Percentiles rank a stretch among this genome's conserved stretches.
These are phyloP conservation scores for Solanum megistacrolobum DNA, from an alignment of 257 asterid genomes.

Conservation along the genomic window DNA sequence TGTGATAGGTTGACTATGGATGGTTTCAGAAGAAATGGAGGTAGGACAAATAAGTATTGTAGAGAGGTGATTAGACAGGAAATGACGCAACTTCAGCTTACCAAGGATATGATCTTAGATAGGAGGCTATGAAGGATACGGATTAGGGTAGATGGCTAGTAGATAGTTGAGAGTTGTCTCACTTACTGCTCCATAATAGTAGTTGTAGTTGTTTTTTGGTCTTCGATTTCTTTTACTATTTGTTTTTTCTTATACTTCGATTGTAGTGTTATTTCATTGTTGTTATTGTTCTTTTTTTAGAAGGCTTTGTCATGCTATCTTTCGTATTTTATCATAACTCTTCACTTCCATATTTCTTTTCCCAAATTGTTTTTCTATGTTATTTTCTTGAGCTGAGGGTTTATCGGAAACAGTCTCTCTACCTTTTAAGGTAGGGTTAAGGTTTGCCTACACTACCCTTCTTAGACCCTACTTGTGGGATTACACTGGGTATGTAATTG, in stretches of 20 bases:
- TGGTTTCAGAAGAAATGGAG: neutral
- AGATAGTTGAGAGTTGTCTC: neutral
- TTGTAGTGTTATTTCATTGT: neutral
- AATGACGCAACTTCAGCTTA: neutral
- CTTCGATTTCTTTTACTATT: neutral
- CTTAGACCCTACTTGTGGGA: neutral
- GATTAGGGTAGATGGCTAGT: neutral
- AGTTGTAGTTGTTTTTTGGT: neutral
- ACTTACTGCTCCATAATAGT: neutral
- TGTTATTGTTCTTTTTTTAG: neutral
- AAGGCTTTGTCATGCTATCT: neutral
- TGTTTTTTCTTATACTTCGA: neutral
- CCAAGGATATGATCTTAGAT: neutral
- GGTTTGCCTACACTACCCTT: neutral
- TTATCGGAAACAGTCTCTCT: neutral
- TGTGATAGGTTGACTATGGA: neutral
- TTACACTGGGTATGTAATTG: neutral
- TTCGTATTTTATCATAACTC: neutral
- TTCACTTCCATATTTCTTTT: neutral
- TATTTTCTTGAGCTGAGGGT: neutral
- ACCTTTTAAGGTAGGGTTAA: neutral
- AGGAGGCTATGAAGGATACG: neutral
- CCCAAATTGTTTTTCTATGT: neutral
- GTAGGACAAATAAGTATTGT: neutral
- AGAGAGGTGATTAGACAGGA: neutral